phyloP scores from a whole-genome alignment of 106 monocot genomes.

The Dactylorhiza incarnata region DNA sequence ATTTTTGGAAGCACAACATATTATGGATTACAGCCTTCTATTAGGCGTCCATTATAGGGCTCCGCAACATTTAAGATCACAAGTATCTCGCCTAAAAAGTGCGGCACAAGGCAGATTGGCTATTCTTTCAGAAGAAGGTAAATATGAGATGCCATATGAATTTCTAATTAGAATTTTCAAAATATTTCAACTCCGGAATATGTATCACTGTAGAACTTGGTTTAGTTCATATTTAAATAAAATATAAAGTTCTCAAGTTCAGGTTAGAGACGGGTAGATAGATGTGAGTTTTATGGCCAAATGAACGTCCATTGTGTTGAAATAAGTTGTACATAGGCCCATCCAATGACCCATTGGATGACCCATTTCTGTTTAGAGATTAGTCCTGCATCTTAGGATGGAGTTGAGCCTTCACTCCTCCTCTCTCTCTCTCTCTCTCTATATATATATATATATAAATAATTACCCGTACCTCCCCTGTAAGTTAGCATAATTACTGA shows the following conservation, averaged over 20 bases:
- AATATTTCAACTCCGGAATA: neutral
- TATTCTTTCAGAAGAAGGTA: constrained; percentile 75
- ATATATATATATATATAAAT: too few species aligned
- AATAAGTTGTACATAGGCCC: too few species aligned
- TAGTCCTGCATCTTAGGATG: too few species aligned
- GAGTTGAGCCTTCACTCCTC: too few species aligned
- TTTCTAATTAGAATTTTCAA: neutral
- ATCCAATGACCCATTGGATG: too few species aligned
- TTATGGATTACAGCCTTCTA: constrained; percentile 96
- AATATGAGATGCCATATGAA: neutral
- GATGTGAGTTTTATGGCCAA: neutral
- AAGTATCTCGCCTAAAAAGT: constrained; percentile 20
- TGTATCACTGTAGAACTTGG: neutral
- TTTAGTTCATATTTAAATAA: neutral
- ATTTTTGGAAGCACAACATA: constrained; percentile 67
- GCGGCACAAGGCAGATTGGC: constrained; percentile 39
- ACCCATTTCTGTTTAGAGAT: too few species aligned
- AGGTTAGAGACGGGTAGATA: neutral
- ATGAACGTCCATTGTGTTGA: neutral
- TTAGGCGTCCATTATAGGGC: constrained; percentile 94
- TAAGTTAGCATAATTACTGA: too few species aligned
- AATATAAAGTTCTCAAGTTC: neutral
- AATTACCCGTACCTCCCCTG: too few species aligned
- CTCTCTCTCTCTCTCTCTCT: too few species aligned
- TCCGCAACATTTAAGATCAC: constrained; percentile 56